Conservation (phyloP, 2,329 filamentous ascomycete species). For the Trichoderma atrobrunneum region DNA sequence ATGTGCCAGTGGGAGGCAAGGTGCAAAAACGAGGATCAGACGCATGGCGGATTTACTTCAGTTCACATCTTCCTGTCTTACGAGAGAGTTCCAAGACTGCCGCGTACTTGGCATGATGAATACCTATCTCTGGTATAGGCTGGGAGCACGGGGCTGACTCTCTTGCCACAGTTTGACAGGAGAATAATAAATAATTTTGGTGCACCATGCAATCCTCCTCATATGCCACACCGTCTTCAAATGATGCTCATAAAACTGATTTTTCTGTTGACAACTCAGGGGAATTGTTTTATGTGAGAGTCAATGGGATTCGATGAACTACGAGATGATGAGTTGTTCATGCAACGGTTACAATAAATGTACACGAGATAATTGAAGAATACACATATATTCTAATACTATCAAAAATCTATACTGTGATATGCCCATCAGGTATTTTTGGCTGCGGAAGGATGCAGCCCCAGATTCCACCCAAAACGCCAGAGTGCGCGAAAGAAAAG, state of each 20-base stretch:
- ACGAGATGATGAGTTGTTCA: background rate
- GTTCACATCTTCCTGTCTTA: background rate
- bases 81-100: slow-evolving; percentile 11
- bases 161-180: slow-evolving; percentile 32
- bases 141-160: slow-evolving; percentile 27
- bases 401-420: background rate
- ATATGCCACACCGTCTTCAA: background rate
- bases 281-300: background rate
- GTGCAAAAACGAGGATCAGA: background rate
- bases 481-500: background rate
- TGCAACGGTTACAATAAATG: background rate
- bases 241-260: background rate
- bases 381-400: background rate
- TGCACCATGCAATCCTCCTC: background rate
- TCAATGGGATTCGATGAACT: background rate
- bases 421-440: background rate
- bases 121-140: slow-evolving; percentile 27
- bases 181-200: slow-evolving; percentile 31
- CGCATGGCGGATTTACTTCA: background rate
- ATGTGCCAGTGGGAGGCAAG: background rate
- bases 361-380: background rate
- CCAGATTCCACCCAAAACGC: slow-evolving; percentile 23
- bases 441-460: slow-evolving; percentile 25
- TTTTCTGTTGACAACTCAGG: background rate
- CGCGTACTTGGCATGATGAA: slow-evolving; percentile 26